These are phyloP conservation scores for Capniomyces stellatus DNA, from an alignment of 371 early-diverging fungal species.

Conservation along the genomic window DNA sequence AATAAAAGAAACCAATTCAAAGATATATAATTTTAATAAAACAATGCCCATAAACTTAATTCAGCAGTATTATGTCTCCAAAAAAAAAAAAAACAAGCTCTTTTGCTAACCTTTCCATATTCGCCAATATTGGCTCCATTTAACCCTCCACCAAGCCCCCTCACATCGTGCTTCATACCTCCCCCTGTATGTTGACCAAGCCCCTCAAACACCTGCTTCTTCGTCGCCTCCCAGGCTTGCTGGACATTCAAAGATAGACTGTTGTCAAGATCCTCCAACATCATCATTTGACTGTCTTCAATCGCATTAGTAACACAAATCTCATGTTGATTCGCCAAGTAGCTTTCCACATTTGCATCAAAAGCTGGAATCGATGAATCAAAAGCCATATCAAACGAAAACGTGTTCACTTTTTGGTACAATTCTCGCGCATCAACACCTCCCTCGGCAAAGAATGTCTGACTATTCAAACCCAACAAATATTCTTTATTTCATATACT, in stretches of 20 bases:
- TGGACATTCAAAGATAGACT: conserved; percentile 29
- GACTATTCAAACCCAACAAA: conserved; percentile 28
- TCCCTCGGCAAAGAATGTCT: not conserved
- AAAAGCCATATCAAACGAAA: conserved; percentile 45
- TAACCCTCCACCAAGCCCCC: too few relatives aligned
- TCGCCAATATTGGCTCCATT: too few relatives aligned
- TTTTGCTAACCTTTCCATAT: too few relatives aligned
- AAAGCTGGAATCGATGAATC: conserved; percentile 38
- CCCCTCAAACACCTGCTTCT: conserved; percentile 50
- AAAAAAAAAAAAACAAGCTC: too few relatives aligned
- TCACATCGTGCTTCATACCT: too few relatives aligned
- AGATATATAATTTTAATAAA: too few relatives aligned
- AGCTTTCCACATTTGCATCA: conserved; percentile 69
- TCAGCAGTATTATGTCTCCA: too few relatives aligned
- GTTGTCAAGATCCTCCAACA: conserved; percentile 29
- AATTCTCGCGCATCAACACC: conserved; percentile 56
- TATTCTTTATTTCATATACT: too few relatives aligned
- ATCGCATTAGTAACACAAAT: conserved; percentile 45
- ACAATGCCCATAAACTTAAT: too few relatives aligned
- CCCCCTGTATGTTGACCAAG: too few relatives aligned
- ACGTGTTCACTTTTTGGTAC: conserved; percentile 29
- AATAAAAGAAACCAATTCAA: too few relatives aligned
- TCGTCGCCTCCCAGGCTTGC: conserved; percentile 47
- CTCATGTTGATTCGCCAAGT: conserved; percentile 48
- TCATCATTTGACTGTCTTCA: conserved; percentile 36